A percentile compares a stretch with the other conserved stretches of the same genome.
These are phyloP conservation scores for Emergomyces pasteurianus DNA, from an alignment of 2,329 filamentous ascomycete species.

Conservation along the genomic window DNA sequence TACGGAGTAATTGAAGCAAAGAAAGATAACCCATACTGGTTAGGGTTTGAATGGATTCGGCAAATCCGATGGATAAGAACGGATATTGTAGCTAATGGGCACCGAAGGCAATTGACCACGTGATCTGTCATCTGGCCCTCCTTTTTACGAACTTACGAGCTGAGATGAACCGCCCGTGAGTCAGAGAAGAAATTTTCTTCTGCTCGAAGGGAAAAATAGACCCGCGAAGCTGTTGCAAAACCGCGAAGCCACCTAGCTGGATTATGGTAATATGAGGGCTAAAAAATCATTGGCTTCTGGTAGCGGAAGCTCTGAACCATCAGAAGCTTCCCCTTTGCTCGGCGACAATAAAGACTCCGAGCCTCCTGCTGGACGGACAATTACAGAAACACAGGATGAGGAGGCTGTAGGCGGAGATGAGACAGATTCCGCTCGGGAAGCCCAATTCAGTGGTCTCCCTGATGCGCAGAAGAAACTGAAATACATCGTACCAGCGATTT, in stretches of 20 bases:
- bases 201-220: neutral
- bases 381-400: constrained; percentile 7
- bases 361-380: neutral
- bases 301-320: constrained; percentile 5
- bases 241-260: neutral
- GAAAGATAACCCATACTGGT: too few relatives aligned
- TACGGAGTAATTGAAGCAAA: too few relatives aligned
- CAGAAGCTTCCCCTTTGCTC: constrained; percentile 38
- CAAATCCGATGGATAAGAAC: too few relatives aligned
- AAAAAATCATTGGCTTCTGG: neutral
- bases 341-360: constrained; percentile 5
- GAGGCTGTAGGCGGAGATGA: constrained; percentile 21
- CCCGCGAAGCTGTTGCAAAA: neutral
- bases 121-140: neutral
- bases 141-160: neutral
- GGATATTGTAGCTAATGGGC: too few relatives aligned
- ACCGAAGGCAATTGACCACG: neutral
- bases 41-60: too few relatives aligned
- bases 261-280: constrained; percentile 6
- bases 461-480: constrained; percentile 41
- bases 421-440: constrained; percentile 18
- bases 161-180: too few relatives aligned
- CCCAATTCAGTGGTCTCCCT: constrained; percentile 34
- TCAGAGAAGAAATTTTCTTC: neutral
- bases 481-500: constrained; percentile 50